Evolutionary conservation across 2,329 filamentous ascomycete genomes (phyloP).

Genomic region (Pleurostoma richardsiae): DNA sequence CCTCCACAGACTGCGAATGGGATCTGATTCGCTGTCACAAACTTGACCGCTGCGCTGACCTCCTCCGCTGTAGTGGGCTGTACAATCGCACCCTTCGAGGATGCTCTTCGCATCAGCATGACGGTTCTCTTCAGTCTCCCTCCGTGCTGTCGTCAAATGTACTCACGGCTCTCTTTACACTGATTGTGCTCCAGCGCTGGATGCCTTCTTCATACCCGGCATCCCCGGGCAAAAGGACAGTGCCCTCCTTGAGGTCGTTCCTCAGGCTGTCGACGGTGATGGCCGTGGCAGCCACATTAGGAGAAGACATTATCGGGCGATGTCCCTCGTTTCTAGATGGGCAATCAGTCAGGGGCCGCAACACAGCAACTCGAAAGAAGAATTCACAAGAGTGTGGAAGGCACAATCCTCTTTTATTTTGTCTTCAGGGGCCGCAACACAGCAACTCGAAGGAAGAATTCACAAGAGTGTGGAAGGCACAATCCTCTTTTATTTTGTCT

Average conservation of each 20-base stretch:
- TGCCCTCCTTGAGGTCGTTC: slow-evolving; percentile 1
- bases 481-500: no score
- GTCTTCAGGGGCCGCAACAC: no score
- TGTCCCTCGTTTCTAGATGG: no score
- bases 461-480: no score
- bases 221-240: slow-evolving; percentile 2
- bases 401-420: no score
- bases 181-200: slow-evolving; percentile 29
- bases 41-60: slow-evolving; percentile 34
- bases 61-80: slow-evolving; percentile 33
- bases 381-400: no score
- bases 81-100: slow-evolving; percentile 35
- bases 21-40: slow-evolving; percentile 34
- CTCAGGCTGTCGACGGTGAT: not conserved
- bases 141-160: no score
- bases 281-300: no score
- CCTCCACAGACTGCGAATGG: slow-evolving; percentile 50
- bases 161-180: slow-evolving; percentile 25
- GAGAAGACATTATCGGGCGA: no score
- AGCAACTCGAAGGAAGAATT: no score
- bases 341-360: no score
- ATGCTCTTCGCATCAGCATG: not conserved
- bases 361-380: no score
- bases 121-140: not conserved
- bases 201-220: slow-evolving; percentile 25